A percentile compares a stretch with the other conserved stretches of the same genome.
phyloP scores from a whole-genome alignment of 169 alveolate genomes.

The Neospora caninum region DNA sequence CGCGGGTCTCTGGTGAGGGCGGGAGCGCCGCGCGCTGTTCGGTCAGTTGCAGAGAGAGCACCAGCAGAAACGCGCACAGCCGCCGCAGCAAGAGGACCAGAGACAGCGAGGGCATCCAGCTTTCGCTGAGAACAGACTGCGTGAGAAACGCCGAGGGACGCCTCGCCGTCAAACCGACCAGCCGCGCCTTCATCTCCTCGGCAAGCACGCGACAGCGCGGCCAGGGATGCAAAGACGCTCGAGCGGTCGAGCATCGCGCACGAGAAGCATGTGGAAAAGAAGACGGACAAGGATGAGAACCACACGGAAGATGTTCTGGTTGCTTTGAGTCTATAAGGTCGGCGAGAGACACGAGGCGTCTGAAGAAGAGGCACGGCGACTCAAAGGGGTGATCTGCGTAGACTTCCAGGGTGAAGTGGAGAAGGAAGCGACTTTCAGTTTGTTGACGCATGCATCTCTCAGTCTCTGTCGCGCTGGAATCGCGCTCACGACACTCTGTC shows the following conservation, averaged over 20 bases:
- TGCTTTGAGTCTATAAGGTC: neutral
- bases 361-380: neutral
- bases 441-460: no score
- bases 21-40: no score
- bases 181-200: neutral
- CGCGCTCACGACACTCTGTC: neutral
- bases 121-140: neutral
- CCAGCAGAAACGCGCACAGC: neutral
- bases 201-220: neutral
- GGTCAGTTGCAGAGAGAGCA: neutral
- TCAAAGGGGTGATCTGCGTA: neutral
- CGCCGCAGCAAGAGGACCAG: neutral
- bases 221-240: no score
- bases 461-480: neutral
- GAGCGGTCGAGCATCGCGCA: no score
- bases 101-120: slow-evolving; percentile 1
- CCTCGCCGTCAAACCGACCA: neutral
- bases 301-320: neutral
- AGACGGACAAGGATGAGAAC: neutral
- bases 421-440: neutral
- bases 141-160: neutral
- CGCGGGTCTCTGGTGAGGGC: no score
- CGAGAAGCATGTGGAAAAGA: no score
- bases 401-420: slow-evolving; percentile 22
- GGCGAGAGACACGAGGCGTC: neutral